Base-by-base conservation (phyloP, 1,284 basidiomycete species). In the Cutaneotrichosporon cavernicola region DNA sequence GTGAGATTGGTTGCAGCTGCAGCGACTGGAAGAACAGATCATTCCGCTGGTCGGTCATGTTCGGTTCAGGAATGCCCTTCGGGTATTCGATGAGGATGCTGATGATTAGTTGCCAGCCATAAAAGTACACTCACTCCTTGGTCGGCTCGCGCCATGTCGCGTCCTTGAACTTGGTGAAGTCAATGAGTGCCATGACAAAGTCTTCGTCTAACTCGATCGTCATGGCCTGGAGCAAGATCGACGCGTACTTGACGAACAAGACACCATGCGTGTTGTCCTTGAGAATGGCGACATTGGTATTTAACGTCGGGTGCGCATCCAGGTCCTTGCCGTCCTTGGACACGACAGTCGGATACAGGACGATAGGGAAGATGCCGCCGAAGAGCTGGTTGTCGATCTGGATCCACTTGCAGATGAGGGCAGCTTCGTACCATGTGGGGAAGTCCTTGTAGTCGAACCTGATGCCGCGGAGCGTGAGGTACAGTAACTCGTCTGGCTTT, bases 321-420 rank as follows among this genome's bases (percentile, higher is more conserved):
- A 90, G 86, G 68, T 87, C 88, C 36, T 85, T 85, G 53, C 87
- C 86, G 73, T 96, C 90, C 76, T 90, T 92, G 4, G 90, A 85
- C 47, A 99, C 86, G 0, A 93, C 91, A 2, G 93, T 95, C 0
- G 97, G 97, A 76, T 99, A 97, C 47, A 99, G 84, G 61, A 99
- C 88, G 66, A 99, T 95, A 0, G 97, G 95, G 84, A 91, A 99
- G 16, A 96, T 81, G 22, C 93, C 94, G 64, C 97, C 97, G 69
- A 98, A 96, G 9, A 99, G 86, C 79, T 99, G 97, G 76, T 99
- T 99, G 81, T 98, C 95, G 68, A 99, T 87, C 79, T 99, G 96
- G 32, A 99, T 85, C 78, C 86, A 90, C 56, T 92, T 93, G 78
- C 89, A 92, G n/a, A 90, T 88, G 51, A 97, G 56, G 58, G 87